Evolutionary conservation across 257 asterid genomes (phyloP).

Genomic region (Fraxinus cuspidata): DNA sequence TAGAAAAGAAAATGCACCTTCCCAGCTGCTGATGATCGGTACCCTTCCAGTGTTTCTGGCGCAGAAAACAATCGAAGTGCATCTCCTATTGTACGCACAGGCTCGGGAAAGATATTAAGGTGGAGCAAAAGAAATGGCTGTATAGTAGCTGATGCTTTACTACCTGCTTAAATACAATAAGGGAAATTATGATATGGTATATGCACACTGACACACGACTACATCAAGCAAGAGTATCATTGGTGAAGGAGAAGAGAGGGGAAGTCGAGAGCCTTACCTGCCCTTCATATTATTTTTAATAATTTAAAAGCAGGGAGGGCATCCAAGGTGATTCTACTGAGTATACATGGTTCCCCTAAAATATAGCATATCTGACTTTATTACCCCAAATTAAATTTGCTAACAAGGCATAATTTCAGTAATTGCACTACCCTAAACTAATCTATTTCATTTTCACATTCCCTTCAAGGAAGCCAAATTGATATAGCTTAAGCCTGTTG

Average conservation of each 20-base stretch:
- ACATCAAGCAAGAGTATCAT: constrained; percentile 11
- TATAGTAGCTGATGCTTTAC: constrained; percentile 73
- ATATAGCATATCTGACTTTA: not conserved
- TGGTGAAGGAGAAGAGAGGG: constrained; percentile 11
- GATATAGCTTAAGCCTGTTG: not conserved
- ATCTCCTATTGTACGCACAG: constrained; percentile 63
- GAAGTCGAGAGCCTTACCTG: not conserved
- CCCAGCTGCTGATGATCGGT: constrained; percentile 63
- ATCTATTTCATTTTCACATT: not conserved
- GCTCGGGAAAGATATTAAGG: constrained; percentile 74
- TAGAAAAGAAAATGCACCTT: constrained; percentile 42
- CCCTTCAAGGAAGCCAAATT: not conserved
- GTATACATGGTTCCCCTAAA: not conserved
- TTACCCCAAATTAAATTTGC: not conserved
- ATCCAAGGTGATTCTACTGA: constrained; percentile 16
- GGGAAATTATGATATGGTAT: constrained; percentile 20
- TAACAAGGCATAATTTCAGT: not conserved
- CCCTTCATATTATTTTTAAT: not conserved
- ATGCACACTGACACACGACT: not conserved
- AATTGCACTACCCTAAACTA: not conserved
- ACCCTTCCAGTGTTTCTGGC: constrained; percentile 82
- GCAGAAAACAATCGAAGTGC: constrained; percentile 75
- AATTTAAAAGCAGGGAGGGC: not conserved
- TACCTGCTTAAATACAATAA: constrained; percentile 45
- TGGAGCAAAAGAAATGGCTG: constrained; percentile 89